Conservation (phyloP, 2,329 filamentous ascomycete species). For the Penicillium sp. region DNA sequence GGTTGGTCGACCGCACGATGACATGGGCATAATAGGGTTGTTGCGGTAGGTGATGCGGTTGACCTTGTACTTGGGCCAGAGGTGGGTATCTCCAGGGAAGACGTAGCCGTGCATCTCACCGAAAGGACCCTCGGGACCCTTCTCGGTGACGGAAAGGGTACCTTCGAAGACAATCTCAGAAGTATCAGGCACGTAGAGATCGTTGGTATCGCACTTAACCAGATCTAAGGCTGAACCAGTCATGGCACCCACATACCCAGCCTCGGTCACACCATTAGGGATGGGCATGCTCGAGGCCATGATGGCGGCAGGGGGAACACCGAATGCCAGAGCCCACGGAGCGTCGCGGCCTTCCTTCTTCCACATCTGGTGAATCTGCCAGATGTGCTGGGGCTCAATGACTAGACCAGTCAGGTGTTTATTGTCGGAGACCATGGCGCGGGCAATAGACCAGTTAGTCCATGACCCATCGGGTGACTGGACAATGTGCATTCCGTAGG, state of each 20-base stretch:
- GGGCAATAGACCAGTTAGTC: slow-evolving; percentile 44
- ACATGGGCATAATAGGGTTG: slow-evolving; percentile 50
- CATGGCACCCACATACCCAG: slow-evolving; percentile 50
- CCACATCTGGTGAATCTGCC: slow-evolving; percentile 50
- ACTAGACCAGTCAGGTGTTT: slow-evolving; percentile 45
- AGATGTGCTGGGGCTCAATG: slow-evolving; percentile 49
- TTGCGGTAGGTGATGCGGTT: slow-evolving; percentile 50
- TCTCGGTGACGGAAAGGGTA: slow-evolving; percentile 46
- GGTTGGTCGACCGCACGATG: slow-evolving; percentile 41
- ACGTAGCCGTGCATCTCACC: slow-evolving; percentile 50
- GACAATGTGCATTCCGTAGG: slow-evolving; percentile 51
- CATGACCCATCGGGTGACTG: slow-evolving; percentile 47
- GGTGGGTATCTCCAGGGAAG: slow-evolving; percentile 43
- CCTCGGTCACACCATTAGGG: slow-evolving; percentile 51
- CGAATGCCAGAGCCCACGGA: slow-evolving; percentile 50
- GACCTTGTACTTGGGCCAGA: slow-evolving; percentile 44
- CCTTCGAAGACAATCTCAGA: slow-evolving; percentile 54
- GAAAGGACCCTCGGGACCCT: slow-evolving; percentile 49
- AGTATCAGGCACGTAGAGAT: slow-evolving; percentile 50
- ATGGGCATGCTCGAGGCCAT: slow-evolving; percentile 52
- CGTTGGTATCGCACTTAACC: slow-evolving; percentile 54
- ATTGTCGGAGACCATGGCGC: slow-evolving; percentile 49
- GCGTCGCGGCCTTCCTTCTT: slow-evolving; percentile 46
- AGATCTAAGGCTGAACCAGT: slow-evolving; percentile 47
- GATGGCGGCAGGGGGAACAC: slow-evolving; percentile 51